Evolutionary conservation across 805 yeast species (phyloP), one percentile per base, ranked within the genome.

Genomic region (Saturnispora zaruensis): DNA sequence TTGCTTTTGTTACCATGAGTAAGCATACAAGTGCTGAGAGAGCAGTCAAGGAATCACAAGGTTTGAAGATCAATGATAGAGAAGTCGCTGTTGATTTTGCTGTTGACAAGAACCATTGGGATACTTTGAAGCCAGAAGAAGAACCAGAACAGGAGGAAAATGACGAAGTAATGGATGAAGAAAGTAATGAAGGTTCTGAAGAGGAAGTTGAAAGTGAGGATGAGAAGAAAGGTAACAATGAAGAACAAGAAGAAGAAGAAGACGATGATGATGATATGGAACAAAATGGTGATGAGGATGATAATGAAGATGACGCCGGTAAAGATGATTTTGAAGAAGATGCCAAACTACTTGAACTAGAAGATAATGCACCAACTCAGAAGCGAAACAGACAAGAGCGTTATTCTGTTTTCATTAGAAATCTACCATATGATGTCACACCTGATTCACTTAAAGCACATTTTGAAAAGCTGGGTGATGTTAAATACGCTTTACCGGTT

Each of bases 81-180:
- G 83, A 79, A 55, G 97, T 93, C 44, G 93, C 95, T 21, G 97
- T 93, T 21, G 96, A 87, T 75, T 84, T 84, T 66, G 97, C 99
- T 7, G 73, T 93, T 48, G 91, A 87, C 65, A 91, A 91, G 70
- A 74, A 80, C 33, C 82, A 81, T 61, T 93, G 96, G 96, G 81
- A 81, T 61, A 68, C 72, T 44, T 66, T 73, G 41, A 77, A 76
- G 58, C 73, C 75, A 41, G 71, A 68, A 8, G 70, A 71, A 8
- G 70, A 68, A 16, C 74, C 70, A 6, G 71, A 65, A 5, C 71
- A 66, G 23, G 71, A 64, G 21, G 68, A 64, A 0, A 71, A 70
- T 1, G 71, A 66, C 1, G 71, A 66, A 5, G 67, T 62, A 18
- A 36, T 36, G 25, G n/a, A 36, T 2, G 68, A 66, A 28, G 32